These are phyloP conservation scores for Umbelopsis sp. DNA, from an alignment of 371 early-diverging fungal species.

Conservation along the genomic window DNA sequence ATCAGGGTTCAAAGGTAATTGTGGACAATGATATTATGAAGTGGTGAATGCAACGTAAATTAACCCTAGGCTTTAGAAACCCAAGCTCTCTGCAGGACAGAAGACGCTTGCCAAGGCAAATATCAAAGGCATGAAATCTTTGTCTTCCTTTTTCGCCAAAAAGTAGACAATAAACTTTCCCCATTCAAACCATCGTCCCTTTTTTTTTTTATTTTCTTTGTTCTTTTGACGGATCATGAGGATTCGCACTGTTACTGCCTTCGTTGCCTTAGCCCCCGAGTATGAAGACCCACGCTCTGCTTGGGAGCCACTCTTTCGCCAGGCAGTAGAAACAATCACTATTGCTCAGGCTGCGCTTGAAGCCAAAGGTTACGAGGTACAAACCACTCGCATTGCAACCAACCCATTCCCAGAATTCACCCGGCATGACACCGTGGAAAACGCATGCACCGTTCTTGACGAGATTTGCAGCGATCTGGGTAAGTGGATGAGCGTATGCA, in stretches of 20 bases:
- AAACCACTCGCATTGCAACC: slow-evolving; percentile 19
- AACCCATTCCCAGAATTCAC: slow-evolving; percentile 20
- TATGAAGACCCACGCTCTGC: background rate
- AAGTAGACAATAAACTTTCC: slow-evolving; percentile 16
- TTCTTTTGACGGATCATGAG: background rate
- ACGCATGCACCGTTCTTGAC: background rate
- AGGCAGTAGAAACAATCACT: background rate
- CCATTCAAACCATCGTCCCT: background rate
- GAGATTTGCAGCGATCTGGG: slow-evolving; percentile 13
- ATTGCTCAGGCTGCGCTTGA: background rate
- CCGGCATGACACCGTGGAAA: background rate
- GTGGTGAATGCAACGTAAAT: background rate
- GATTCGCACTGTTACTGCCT: slow-evolving; percentile 20
- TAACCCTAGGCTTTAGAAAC: slow-evolving; percentile 21
- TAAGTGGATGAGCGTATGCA: background rate
- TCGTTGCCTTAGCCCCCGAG: slow-evolving; percentile 1
- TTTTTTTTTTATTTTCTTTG: background rate
- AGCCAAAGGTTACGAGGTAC: slow-evolving; percentile 17
- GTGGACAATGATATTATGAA: background rate
- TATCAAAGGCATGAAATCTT: slow-evolving; percentile 33
- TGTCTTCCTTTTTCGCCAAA: slow-evolving; percentile 35
- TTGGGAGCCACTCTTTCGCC: slow-evolving; percentile 8
- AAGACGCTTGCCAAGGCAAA: slow-evolving; percentile 31
- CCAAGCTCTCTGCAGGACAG: slow-evolving; percentile 31
- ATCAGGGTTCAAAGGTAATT: slow-evolving; percentile 12